A percentile compares a stretch with the other conserved stretches of the same genome.
phyloP scores from a whole-genome alignment of 345 rosid species.

The Linum usitatissimum region DNA sequence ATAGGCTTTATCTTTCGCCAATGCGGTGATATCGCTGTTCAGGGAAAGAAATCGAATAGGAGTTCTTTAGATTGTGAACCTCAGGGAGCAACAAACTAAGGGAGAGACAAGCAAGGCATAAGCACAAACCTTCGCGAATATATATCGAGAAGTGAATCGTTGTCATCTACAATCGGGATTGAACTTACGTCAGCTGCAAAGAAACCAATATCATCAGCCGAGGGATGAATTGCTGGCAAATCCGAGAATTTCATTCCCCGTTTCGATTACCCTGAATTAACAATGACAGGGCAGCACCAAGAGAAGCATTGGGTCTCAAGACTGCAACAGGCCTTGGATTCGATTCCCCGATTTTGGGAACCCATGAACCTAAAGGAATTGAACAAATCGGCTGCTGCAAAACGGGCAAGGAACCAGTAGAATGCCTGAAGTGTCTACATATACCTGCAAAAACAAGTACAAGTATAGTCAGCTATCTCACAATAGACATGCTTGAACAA shows the following conservation, averaged over 20 bases:
- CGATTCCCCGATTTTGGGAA: slow-evolving; percentile 77
- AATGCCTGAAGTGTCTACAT: slow-evolving; percentile 86
- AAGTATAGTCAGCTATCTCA: not conserved
- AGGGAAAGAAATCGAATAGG: not conserved
- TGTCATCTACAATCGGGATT: slow-evolving; percentile 77
- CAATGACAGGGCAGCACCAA: slow-evolving; percentile 59
- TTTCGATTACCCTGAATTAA: slow-evolving; percentile 54
- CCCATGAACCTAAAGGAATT: slow-evolving; percentile 84
- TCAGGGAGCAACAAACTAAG: not conserved
- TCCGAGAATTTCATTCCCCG: too few relatives aligned
- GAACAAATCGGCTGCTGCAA: slow-evolving; percentile 80
- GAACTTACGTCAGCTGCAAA: slow-evolving; percentile 86
- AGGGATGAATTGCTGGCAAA: not conserved
- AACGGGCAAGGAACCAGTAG: slow-evolving; percentile 75
- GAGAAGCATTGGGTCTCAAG: slow-evolving; percentile 62
- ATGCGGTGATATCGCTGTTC: slow-evolving; percentile 71
- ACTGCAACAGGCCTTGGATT: slow-evolving; percentile 49
- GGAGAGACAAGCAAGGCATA: not conserved
- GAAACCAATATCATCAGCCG: slow-evolving; percentile 10
- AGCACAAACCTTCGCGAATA: slow-evolving; percentile 59
- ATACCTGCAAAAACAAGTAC: slow-evolving; percentile 44
- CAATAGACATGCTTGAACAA: not conserved
- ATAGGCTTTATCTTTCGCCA: slow-evolving; percentile 86
- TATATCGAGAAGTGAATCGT: slow-evolving; percentile 69
- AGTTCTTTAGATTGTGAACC: not conserved